These are phyloP conservation scores for Samsoniella hepiali DNA, from an alignment of 2,329 filamentous ascomycete species.

Conservation along the genomic window DNA sequence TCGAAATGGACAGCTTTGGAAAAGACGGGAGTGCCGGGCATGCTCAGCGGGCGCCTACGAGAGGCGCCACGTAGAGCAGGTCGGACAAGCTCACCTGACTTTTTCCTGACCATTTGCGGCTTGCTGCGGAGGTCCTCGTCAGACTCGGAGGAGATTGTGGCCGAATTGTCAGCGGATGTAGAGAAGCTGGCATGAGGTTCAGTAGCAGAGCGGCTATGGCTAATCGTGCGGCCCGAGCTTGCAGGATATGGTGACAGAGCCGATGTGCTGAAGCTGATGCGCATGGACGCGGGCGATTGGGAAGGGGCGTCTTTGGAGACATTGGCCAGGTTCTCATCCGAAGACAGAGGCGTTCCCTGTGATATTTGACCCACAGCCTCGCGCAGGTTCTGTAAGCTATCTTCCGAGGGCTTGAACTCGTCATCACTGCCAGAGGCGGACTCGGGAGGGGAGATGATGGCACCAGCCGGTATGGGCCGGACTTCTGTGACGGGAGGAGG, in stretches of 20 bases:
- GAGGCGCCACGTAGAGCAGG: constrained; percentile 81
- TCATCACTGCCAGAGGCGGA: constrained; percentile 84
- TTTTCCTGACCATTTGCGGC: constrained; percentile 94
- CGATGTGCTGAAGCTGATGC: constrained; percentile 47
- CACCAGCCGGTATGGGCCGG: constrained; percentile 72
- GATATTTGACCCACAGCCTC: constrained; percentile 80
- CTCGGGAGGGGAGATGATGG: constrained; percentile 87
- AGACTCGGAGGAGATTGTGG: constrained; percentile 57
- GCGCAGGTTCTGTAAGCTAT: constrained; percentile 66
- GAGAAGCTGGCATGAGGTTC: constrained; percentile 49
- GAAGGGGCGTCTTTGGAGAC: neutral
- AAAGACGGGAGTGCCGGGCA: constrained; percentile 95
- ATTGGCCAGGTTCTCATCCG: constrained; percentile 53
- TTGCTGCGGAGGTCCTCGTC: constrained; percentile 61
- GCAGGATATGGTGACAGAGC: constrained; percentile 40
- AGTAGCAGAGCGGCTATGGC: constrained; percentile 51
- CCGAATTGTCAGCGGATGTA: constrained; percentile 48
- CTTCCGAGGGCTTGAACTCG: constrained; percentile 52
- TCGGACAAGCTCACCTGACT: constrained; percentile 93
- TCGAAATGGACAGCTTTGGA: constrained; percentile 99
- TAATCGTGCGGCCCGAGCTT: constrained; percentile 39
- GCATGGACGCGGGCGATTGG: constrained; percentile 29
- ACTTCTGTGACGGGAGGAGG: constrained; percentile 75
- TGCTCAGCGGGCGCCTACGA: constrained; percentile 83
- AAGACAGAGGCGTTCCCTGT: constrained; percentile 37